Percentiles rank a stretch among this genome's conserved stretches.
These are phyloP conservation scores for Ophiostoma ulmi DNA, from an alignment of 2,329 filamentous ascomycete species.

Conservation along the genomic window DNA sequence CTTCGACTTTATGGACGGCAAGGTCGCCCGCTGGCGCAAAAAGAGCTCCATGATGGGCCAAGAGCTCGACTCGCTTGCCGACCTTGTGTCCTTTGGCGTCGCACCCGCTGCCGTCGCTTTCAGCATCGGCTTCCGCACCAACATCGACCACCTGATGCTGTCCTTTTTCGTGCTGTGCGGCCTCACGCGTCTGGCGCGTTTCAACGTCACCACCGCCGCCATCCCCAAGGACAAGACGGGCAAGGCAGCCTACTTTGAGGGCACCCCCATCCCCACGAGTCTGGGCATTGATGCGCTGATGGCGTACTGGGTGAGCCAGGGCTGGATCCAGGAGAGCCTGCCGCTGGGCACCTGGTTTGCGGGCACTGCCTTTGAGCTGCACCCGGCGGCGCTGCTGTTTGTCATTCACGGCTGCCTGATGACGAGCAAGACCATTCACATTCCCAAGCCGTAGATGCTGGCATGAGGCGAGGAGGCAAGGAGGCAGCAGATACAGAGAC, in stretches of 20 bases:
- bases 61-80: constrained; percentile 91
- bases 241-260: constrained; percentile 94
- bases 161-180: constrained; percentile 92
- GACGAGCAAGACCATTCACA: constrained; percentile 90
- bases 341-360: constrained; percentile 66
- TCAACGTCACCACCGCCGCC: constrained; percentile 89
- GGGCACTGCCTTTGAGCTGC: constrained; percentile 71
- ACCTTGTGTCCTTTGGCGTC: constrained; percentile 93
- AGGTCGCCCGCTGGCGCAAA: constrained; percentile 90
- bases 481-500: too few relatives aligned
- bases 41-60: constrained; percentile 98
- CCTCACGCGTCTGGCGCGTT: constrained; percentile 85
- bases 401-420: constrained; percentile 86
- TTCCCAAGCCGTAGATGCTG: constrained; percentile 68
- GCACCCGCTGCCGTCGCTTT: constrained; percentile 84
- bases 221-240: constrained; percentile 88
- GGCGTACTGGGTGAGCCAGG: constrained; percentile 80
- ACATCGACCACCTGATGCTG: constrained; percentile 72
- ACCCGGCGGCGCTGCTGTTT: constrained; percentile 77
- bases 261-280: constrained; percentile 90
- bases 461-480: background rate
- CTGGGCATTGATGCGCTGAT: constrained; percentile 75
- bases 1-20: constrained; percentile 97
- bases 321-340: constrained; percentile 73
- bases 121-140: constrained; percentile 78